Percentiles rank a stretch among this genome's conserved stretches.
phyloP scores from a whole-genome alignment of 176 grass and related monocot species.

The Triticum monococcum region DNA sequence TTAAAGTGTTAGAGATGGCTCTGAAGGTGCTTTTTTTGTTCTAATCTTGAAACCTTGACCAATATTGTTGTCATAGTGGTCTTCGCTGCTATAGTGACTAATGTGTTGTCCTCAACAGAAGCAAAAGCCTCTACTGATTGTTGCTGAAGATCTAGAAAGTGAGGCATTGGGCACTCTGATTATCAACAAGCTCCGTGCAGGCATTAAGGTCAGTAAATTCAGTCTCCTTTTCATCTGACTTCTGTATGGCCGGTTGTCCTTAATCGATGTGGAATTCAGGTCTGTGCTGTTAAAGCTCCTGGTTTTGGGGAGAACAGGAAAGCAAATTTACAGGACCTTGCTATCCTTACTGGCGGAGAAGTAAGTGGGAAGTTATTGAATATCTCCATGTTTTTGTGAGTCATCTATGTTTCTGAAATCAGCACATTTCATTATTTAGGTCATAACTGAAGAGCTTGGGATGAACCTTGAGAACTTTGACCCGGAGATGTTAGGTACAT shows the following conservation, averaged over 20 bases:
- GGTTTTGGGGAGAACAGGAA: conserved; percentile 99
- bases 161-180: conserved; percentile 92
- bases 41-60: not conserved
- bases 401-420: not conserved
- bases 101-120: conserved; percentile 47
- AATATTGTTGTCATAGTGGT: not conserved
- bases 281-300: conserved; percentile 98
- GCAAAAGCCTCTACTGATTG: conserved; percentile 89
- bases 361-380: conserved; percentile 27
- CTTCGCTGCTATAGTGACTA: conserved; percentile 1
- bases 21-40: conserved; percentile 54
- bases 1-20: conserved; percentile 84
- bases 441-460: conserved; percentile 95
- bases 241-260: not conserved
- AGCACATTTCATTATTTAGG: conserved; percentile 42
- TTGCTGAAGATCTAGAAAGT: conserved; percentile 98
- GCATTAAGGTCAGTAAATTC: conserved; percentile 69
- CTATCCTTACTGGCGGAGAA: conserved; percentile 78
- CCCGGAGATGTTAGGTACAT: conserved; percentile 70
- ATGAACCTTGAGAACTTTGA: conserved; percentile 96
- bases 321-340: conserved; percentile 90
- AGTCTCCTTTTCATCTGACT: not conserved
- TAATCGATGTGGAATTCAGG: conserved; percentile 37
- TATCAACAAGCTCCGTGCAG: conserved; percentile 96
- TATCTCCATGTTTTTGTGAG: not conserved